Base-by-base conservation (phyloP, 352 stramenopile species). In the Globisporangium solare region DNA sequence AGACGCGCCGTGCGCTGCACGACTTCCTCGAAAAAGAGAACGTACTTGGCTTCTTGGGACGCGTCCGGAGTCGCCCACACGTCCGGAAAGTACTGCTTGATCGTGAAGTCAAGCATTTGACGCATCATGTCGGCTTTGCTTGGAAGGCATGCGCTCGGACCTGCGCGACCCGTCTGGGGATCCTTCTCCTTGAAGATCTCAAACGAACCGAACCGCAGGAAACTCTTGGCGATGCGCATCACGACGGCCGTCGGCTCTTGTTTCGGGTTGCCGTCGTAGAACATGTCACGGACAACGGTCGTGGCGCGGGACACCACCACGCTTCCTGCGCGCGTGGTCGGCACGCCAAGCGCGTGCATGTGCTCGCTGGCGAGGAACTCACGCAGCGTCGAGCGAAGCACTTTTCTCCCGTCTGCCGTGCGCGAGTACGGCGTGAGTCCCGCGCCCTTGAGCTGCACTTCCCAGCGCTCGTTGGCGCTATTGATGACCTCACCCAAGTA, bases 281-380 rank as follows among this genome's bases (percentile, higher is more conserved):
- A 97, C 61, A 94, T 68, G 48, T 97, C 89, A 15, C 89, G 67
- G 14, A 90, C 21, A 2, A 92, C 87, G 2, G 73, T 79, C 17
- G 81, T 86, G 45, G 88, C 74, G 48, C 63, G 71, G 5, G 85
- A 95, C 31, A 90, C 57, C 15, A 88, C 78, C 12, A 95, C 76
- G 57, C 79, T 89, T 6, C 77, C 85, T 1, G 95, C 94, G 21
- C 95, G 82, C 7, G 96, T 99, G 0, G 96, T 99, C 0, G 87
- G 85, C 6, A 99, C 83, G 1, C 89, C 85, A 0, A 99, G 75
- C 22, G 84, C 81, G 63, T 98, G 85, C 94, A 99, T 98, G 42
- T 97, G 87, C 71, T 99, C 96, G 57, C 81, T 97, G 11, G 90
- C 95, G 4, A 99, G 69, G 63, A 99, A 99, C 81, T 99, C 97